phyloP scores from a whole-genome alignment of 331 rosid genomes.

The Acacia pycnantha region DNA sequence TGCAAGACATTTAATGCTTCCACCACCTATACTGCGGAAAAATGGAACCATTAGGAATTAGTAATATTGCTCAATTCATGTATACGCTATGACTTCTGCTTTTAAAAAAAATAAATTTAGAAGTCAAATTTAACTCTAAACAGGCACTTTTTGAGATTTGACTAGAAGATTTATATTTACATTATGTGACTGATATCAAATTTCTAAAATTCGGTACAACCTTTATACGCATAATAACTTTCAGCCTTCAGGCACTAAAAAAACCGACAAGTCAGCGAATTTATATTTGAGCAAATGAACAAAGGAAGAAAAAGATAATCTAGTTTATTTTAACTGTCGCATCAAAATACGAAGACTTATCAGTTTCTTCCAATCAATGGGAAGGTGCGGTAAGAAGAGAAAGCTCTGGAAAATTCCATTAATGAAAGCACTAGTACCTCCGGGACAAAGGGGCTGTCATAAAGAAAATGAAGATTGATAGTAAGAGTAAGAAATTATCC shows the following conservation, averaged over 20 bases:
- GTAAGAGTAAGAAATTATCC: background rate
- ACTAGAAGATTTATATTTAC: background rate
- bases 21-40: conserved; percentile 43
- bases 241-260: background rate
- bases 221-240: background rate
- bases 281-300: background rate
- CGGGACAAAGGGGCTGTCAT: conserved; percentile 64
- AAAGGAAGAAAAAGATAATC: background rate
- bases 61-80: background rate
- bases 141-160: background rate
- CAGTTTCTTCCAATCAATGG: background rate
- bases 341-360: background rate
- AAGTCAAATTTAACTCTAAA: background rate
- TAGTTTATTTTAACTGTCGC: background rate
- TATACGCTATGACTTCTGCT: background rate
- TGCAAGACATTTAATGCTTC: conserved; percentile 47
- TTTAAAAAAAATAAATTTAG: background rate
- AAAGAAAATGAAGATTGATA: conserved; percentile 17
- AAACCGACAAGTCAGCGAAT: background rate
- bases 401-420: background rate
- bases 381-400: background rate
- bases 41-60: conserved; percentile 21
- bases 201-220: background rate
- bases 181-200: background rate
- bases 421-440: conserved; percentile 42